Evolutionary conservation across 305 asterid genomes (phyloP).

Genomic region (Fraxinus paxiana): DNA sequence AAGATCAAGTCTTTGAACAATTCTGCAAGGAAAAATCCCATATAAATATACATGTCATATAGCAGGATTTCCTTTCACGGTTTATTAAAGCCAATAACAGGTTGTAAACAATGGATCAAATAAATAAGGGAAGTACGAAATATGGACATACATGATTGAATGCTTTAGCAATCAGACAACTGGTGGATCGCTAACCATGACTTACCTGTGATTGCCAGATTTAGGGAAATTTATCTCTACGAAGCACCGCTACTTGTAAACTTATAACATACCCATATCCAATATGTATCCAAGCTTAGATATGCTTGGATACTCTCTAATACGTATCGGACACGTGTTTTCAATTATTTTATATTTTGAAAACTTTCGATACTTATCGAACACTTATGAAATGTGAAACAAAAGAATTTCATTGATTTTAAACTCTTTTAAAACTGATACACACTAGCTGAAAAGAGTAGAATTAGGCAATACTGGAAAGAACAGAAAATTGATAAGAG

Average conservation of each 20-base stretch:
- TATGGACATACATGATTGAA: slow-evolving; percentile 9
- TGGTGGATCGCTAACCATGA: not conserved
- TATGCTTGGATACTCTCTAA: not conserved
- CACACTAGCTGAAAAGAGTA: too few relatives aligned
- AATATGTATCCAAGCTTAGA: not conserved
- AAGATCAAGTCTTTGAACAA: slow-evolving; percentile 89
- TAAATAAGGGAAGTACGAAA: slow-evolving; percentile 8
- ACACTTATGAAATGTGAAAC: not conserved
- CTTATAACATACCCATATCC: not conserved
- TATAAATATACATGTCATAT: not conserved
- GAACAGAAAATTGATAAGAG: too few relatives aligned
- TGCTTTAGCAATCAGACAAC: slow-evolving; percentile 7
- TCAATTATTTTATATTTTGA: not conserved
- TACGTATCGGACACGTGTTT: not conserved
- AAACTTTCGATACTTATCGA: not conserved
- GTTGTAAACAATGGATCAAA: slow-evolving; percentile 10
- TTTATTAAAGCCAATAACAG: not conserved
- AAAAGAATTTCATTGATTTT: not conserved
- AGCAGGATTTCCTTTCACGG: not conserved
- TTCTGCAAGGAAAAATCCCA: slow-evolving; percentile 45
- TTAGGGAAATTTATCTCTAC: not conserved
- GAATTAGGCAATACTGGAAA: too few relatives aligned
- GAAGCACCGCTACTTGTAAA: not conserved
- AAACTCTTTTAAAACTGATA: not conserved
- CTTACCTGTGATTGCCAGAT: not conserved